Percentiles rank a stretch among this genome's conserved stretches.
Conservation (phyloP, 176 grass and related monocot species). For the Luzula sylvatica region DNA sequence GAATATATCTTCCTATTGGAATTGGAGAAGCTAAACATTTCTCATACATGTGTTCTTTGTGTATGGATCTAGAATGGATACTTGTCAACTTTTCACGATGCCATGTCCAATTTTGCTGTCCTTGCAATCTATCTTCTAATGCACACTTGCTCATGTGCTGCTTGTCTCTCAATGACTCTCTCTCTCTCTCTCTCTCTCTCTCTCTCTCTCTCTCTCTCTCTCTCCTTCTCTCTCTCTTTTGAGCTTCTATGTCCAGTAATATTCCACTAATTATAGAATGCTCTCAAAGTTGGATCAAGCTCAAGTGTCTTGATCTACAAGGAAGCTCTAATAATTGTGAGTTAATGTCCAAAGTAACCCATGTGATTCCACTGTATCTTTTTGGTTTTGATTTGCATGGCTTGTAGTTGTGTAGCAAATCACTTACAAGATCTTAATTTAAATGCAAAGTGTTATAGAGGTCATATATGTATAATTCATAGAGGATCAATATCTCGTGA, state of each 20-base stretch:
- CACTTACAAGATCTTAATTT: too few relatives aligned
- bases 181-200: constrained; percentile 1
- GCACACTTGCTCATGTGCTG: constrained; percentile 1
- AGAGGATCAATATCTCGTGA: too few relatives aligned
- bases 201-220: neutral
- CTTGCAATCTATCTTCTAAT: constrained; percentile 11
- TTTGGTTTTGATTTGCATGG: neutral
- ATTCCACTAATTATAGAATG: neutral
- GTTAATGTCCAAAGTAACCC: neutral
- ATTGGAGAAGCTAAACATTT: too few relatives aligned
- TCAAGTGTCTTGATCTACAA: neutral
- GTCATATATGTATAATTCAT: neutral
- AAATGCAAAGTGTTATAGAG: too few relatives aligned
- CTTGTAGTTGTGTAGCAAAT: too few relatives aligned
- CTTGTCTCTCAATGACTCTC: neutral
- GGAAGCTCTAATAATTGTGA: neutral
- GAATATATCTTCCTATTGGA: too few relatives aligned
- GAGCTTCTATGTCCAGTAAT: neutral
- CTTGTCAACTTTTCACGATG: too few relatives aligned
- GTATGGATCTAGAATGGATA: too few relatives aligned
- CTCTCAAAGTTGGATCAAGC: neutral
- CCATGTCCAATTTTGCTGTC: neutral
- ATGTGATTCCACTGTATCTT: neutral
- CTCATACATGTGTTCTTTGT: too few relatives aligned
- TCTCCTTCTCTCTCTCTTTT: neutral